phyloP scores from a whole-genome alignment of 139 green algal species.

The Coelastrella sp. region DNA sequence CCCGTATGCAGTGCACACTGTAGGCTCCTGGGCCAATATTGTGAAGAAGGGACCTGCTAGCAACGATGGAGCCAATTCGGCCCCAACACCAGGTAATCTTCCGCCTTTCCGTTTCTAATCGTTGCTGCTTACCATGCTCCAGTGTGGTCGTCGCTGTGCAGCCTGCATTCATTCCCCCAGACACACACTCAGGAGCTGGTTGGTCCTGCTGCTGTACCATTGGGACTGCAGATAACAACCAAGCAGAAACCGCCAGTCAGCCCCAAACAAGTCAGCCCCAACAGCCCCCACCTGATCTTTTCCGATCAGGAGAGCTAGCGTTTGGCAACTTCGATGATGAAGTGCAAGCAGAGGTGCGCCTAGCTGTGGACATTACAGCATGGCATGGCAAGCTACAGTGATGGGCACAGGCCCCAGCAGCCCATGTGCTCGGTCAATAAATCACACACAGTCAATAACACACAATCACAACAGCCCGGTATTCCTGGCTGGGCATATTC shows the following conservation, averaged over 20 bases:
- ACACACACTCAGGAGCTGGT: not conserved
- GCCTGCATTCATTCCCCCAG: not conserved
- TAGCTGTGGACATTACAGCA: too few relatives aligned
- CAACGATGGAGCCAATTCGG: not conserved
- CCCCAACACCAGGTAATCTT: not conserved
- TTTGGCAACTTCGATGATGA: constrained; percentile 46
- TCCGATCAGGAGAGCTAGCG: constrained; percentile 29
- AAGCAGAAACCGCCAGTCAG: not conserved
- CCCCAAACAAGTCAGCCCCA: not conserved
- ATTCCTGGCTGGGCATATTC: too few relatives aligned
- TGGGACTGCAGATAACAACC: constrained; percentile 4
- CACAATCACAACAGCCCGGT: too few relatives aligned
- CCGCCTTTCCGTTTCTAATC: not conserved
- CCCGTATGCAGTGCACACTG: not conserved
- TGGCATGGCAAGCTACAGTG: too few relatives aligned
- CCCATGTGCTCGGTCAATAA: not conserved
- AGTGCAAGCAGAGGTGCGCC: not conserved
- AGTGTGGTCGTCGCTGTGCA: not conserved
- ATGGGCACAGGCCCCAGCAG: not conserved
- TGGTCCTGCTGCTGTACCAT: not conserved
- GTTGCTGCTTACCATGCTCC: too few relatives aligned
- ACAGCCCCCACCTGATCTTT: constrained; percentile 25
- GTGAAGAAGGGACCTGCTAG: constrained; percentile 36
- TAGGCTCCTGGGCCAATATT: constrained; percentile 45
- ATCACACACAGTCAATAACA: not conserved